Evolutionary conservation across 495 filamentous ascomycete genomes (phyloP), one percentile per base, ranked within the genome.

Genomic region (Penicillium ucsense): DNA sequence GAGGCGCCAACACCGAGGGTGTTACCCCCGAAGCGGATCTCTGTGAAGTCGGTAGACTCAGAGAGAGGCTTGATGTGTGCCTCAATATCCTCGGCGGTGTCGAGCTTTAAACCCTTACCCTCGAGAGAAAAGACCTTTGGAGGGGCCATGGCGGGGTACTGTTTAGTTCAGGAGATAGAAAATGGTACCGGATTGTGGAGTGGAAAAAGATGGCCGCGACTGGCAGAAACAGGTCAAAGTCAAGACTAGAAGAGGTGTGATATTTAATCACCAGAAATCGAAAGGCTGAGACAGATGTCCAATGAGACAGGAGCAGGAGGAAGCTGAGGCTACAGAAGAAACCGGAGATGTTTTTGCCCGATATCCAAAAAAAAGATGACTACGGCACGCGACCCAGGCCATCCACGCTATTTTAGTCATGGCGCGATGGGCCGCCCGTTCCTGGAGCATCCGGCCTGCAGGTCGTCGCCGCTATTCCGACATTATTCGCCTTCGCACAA

Each of bases 1-100:
- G 82, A 90, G 36, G 94, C 92, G 29, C 84, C 85, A 48, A 94
- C 79, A 45, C 92, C 92, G 28, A 97, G 68, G 5, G 94, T 96
- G 71, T 96, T 97, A 41, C 91, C 92, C 31, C 82, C 76, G 30
- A 98, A 68, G 47, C 78, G 80, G 43, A 97, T 79, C 56, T 94
- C 86, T 57, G 92, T 88, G 43, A 91, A 83, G 50, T 86, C 80
- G 43, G 77, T 67, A 70, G 79, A 82, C 43, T 79, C 79, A 37
- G 80, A 72, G 10, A 98, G 77, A 11, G 77, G 72, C 59, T 82
- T 74, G 59, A 94, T 85, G 62, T 95, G 85, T n/a, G 84, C 68
- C 59, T 91, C 83, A 47, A 96, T 81, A 64, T 97, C 87, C 43
- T 80, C 79, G 27, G 87, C 86, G 31, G 80, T 86, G 70, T 92